Base-by-base conservation (phyloP, 1,284 basidiomycete genomes). In the Dichomitus squalens region DNA sequence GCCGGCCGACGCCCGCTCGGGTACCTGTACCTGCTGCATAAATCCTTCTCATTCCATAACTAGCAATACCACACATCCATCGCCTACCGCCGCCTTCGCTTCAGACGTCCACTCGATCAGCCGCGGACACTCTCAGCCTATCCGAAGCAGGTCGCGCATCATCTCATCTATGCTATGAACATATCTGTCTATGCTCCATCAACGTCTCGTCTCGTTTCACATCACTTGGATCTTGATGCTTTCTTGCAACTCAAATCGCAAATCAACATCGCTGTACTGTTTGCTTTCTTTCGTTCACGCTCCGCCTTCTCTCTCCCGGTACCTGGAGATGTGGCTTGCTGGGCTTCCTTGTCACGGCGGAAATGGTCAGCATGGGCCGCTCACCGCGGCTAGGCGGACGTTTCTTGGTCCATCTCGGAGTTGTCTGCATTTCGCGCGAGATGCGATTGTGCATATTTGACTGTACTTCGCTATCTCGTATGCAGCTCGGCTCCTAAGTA, bases 1-100 rank as follows among this genome's bases (percentile, higher is more conserved):
- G 82, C 55, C 76, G 85, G 38, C 76, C 80, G 4, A 81, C 80
- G 7, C 80, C 81, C 55, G 78, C 77, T 46, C 70, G 73, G 5
- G 57, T 64, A 7, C 49, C 65, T 7, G 59, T 66, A 21, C 58
- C 58, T 8, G 64, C 58, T 59, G 62, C 60, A 47, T 68, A 58
- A 66, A 36, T 41, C 51, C n/a, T 52, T 29, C 52, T 34, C 18
- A 18, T n/a, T 3, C 31, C 44, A 4, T 12, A 31, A n/a, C 18
- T 27, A 29, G 8, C 27, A 46, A 34, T 55, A 9, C 48, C 49
- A 59, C 25, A 31, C 36, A 50, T 5, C 39, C 38, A 38, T 23
- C 39, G 35, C 48, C 25, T 27, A 49, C 55, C 41, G 55, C 48
- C 34, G 21, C 49, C 49, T 43, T 53, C 29, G 39, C 49, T 52